A percentile compares a stretch with the other conserved stretches of the same genome.
phyloP scores from a whole-genome alignment of 2,329 filamentous ascomycete genomes.

The Phialophora macrospora region DNA sequence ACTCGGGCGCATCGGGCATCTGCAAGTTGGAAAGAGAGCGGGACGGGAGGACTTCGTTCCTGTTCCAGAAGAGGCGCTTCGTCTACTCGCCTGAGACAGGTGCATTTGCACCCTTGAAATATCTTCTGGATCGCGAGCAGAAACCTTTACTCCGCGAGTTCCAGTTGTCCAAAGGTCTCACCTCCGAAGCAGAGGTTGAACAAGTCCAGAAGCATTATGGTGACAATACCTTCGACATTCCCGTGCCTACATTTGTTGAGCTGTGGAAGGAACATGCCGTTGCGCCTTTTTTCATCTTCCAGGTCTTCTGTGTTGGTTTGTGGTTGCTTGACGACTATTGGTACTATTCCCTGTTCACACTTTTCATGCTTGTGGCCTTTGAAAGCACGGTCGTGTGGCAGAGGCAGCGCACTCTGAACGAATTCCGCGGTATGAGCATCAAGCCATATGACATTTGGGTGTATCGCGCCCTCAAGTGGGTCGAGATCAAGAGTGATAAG shows the following conservation, averaged over 20 bases:
- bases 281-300: constrained; percentile 98
- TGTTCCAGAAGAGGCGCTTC: constrained; percentile 98
- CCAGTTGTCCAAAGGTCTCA: constrained; percentile 78
- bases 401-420: constrained; percentile 89
- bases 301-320: constrained; percentile 95
- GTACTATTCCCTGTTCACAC: constrained; percentile 99
- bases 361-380: constrained; percentile 97
- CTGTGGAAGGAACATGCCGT: constrained; percentile 98
- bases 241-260: constrained; percentile 92
- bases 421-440: constrained; percentile 99
- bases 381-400: constrained; percentile 99
- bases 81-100: constrained; percentile 74
- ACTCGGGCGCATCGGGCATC: constrained; percentile 88
- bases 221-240: constrained; percentile 94
- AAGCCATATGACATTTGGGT: constrained; percentile 97
- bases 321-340: constrained; percentile 99
- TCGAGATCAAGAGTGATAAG: constrained; percentile 85
- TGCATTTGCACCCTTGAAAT: constrained; percentile 80
- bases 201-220: constrained; percentile 91
- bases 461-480: constrained; percentile 85
- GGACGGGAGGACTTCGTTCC: constrained; percentile 78
- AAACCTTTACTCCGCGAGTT: constrained; percentile 79
- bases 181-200: constrained; percentile 73
- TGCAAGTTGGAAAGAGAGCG: constrained; percentile 79
- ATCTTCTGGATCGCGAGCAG: constrained; percentile 81